A percentile compares a stretch with the other conserved stretches of the same genome.
phyloP scores from a whole-genome alignment of 2,329 filamentous ascomycete genomes.

The Aspergillus aculeatinus region DNA sequence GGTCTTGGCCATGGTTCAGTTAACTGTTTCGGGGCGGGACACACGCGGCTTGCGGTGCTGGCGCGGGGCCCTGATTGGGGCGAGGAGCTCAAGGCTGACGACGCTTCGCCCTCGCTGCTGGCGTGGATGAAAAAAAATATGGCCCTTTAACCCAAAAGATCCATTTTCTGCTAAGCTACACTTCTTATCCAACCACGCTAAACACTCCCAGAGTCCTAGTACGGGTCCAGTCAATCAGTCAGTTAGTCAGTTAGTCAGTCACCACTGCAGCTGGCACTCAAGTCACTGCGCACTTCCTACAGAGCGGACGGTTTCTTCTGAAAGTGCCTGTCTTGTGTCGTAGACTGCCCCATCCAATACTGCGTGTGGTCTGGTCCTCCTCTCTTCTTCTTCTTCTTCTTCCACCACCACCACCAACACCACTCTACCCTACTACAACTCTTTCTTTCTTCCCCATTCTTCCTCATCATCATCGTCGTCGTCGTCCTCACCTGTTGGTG shows the following conservation, averaged over 20 bases:
- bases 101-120: slow-evolving; percentile 31
- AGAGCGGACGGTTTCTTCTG: too few relatives aligned
- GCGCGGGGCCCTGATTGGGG: slow-evolving; percentile 37
- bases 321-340: slow-evolving; percentile 2
- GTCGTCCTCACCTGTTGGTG: neutral
- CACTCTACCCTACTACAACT: neutral
- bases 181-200: neutral
- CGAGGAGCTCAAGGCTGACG: slow-evolving; percentile 35
- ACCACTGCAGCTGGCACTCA: neutral
- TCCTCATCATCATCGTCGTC: neutral
- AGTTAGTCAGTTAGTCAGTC: neutral
- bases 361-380: neutral
- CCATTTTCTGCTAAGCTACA: slow-evolving; percentile 12
- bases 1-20: slow-evolving; percentile 31
- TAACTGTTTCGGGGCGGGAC: slow-evolving; percentile 30
- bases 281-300: too few relatives aligned
- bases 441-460: slow-evolving; percentile 12
- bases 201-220: too few relatives aligned
- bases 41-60: slow-evolving; percentile 38
- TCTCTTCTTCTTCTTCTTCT: neutral
- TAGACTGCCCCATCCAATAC: slow-evolving; percentile 14
- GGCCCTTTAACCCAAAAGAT: slow-evolving; percentile 12
- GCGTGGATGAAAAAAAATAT: slow-evolving; percentile 22
- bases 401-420: neutral
- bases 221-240: neutral